phyloP scores from a whole-genome alignment of 2,329 filamentous ascomycete species.

The Xylariaceae sp. region DNA sequence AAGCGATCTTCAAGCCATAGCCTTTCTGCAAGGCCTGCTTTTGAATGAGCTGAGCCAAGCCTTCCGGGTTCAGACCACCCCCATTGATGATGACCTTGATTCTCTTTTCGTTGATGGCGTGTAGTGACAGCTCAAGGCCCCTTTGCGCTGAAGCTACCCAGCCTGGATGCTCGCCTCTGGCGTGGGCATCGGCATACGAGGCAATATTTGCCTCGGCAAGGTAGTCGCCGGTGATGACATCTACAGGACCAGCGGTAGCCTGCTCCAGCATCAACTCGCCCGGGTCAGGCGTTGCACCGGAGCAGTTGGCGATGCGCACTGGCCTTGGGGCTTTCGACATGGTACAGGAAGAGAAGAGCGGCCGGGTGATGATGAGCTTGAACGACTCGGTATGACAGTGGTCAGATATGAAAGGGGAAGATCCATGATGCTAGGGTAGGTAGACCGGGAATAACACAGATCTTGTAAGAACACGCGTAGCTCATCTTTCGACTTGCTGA shows the following conservation, averaged over 20 bases:
- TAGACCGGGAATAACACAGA: too few relatives aligned
- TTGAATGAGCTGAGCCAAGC: constrained; percentile 47
- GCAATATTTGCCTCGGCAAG: constrained; percentile 49
- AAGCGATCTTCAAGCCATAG: constrained; percentile 21
- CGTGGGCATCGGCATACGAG: constrained; percentile 31
- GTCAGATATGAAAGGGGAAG: too few relatives aligned
- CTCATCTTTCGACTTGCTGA: too few relatives aligned
- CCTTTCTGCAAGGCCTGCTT: constrained; percentile 33
- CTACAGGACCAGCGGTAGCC: constrained; percentile 32
- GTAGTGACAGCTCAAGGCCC: constrained; percentile 15
- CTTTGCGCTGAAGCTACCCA: constrained; percentile 34
- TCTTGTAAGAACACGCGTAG: too few relatives aligned
- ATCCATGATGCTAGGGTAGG: too few relatives aligned
- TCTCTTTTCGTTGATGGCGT: constrained; percentile 30
- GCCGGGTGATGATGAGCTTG: too few relatives aligned
- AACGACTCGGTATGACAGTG: too few relatives aligned
- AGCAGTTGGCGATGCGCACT: constrained; percentile 20
- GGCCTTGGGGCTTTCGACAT: constrained; percentile 1
- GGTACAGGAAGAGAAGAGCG: too few relatives aligned
- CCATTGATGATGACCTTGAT: constrained; percentile 53
- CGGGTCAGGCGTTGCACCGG: constrained; percentile 16
- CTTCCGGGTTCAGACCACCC: constrained; percentile 47
- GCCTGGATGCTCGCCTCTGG: constrained; percentile 24
- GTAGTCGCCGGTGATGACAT: constrained; percentile 37
- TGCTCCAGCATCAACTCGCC: constrained; percentile 18